Conservation (phyloP, 2,329 filamentous ascomycete species). For the Clarireedia sp. region DNA sequence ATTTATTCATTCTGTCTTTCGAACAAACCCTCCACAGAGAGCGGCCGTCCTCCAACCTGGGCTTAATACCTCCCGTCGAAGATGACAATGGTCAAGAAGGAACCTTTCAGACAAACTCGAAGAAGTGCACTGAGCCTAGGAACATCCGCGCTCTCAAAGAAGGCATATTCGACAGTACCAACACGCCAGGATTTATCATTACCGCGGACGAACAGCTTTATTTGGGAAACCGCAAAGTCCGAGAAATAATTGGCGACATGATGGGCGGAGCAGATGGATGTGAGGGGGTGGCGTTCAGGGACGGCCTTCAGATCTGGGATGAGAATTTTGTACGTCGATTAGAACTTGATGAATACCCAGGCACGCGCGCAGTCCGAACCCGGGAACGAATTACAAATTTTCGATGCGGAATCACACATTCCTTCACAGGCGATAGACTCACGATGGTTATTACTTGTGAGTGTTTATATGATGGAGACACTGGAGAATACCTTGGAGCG, state of each 20-base stretch:
- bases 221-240: conserved; percentile 14
- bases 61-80: neutral
- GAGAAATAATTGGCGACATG: conserved; percentile 13
- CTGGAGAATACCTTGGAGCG: conserved; percentile 20
- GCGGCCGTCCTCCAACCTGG: neutral
- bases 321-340: conserved; percentile 12
- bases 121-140: neutral
- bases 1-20: conserved; percentile 14
- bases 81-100: neutral
- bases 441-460: conserved; percentile 15
- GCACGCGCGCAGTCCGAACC: conserved; percentile 8
- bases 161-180: conserved; percentile 18
- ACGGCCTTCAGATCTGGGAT: conserved; percentile 17
- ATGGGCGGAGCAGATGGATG: conserved; percentile 15
- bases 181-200: conserved; percentile 14
- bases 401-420: conserved; percentile 17
- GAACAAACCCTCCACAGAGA: conserved; percentile 1
- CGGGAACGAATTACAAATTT: conserved; percentile 11
- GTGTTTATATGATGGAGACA: conserved; percentile 21
- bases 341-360: conserved; percentile 13
- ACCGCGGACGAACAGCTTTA: conserved; percentile 19
- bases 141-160: conserved; percentile 14
- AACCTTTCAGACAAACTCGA: neutral
- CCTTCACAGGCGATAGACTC: conserved; percentile 11
- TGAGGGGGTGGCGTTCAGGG: conserved; percentile 9